A percentile compares a stretch with the other conserved stretches of the same genome.
phyloP scores from a whole-genome alignment of 305 asterid genomes.

The Fraxinus ornus region DNA sequence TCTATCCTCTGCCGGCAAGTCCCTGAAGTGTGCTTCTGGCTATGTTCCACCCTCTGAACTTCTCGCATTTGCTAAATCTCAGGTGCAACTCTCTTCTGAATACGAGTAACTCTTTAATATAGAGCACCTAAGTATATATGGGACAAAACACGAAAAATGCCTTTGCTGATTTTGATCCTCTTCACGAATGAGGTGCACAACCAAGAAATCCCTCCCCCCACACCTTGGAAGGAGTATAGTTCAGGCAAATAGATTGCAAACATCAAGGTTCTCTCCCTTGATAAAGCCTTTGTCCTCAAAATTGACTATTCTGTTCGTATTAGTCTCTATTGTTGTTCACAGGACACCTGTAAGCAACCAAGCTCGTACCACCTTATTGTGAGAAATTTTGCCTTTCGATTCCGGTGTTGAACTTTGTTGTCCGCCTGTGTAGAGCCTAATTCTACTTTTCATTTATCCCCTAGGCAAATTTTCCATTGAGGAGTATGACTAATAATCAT shows the following conservation, averaged over 20 bases:
- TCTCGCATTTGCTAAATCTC: constrained; percentile 82
- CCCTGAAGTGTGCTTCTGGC: constrained; percentile 62
- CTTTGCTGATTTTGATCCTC: not conserved
- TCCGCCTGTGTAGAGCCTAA: not conserved
- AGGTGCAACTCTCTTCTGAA: constrained; percentile 41
- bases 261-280: not conserved
- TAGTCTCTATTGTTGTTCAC: not conserved
- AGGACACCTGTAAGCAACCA: not conserved
- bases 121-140: not conserved
- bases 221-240: not conserved
- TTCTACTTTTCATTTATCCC: not conserved
- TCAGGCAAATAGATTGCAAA: not conserved
- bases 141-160: not conserved
- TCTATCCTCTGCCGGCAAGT: constrained; percentile 67
- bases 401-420: not conserved
- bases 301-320: not conserved
- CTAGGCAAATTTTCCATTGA: not conserved
- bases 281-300: not conserved
- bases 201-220: not conserved
- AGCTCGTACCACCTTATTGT: not conserved
- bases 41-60: constrained; percentile 66
- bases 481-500: not conserved
- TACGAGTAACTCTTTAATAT: not conserved
- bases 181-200: not conserved
- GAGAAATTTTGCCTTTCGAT: not conserved